Percentiles rank a stretch among this genome's conserved stretches.
phyloP scores from a whole-genome alignment of 176 grass and related monocot species.

The Triticum aestivum region DNA sequence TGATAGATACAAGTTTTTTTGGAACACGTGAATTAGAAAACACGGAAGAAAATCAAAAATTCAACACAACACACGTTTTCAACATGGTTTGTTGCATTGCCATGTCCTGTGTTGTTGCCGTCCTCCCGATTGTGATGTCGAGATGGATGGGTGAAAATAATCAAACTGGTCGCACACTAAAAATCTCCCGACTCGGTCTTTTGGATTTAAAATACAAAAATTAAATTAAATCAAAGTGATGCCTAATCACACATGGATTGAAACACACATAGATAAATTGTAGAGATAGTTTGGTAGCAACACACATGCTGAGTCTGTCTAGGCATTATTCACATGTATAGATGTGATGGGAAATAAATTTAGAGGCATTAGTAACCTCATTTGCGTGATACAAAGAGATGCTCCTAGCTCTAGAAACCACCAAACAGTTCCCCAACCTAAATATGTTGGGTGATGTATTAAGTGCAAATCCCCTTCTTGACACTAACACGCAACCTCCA shows the following conservation, averaged over 20 bases:
- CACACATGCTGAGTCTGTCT: background rate
- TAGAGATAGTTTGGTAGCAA: background rate
- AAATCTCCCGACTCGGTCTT: no score
- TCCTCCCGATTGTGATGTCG: no score
- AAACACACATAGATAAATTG: background rate
- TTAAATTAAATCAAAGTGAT: background rate
- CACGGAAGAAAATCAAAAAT: background rate
- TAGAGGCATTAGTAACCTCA: background rate
- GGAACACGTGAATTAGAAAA: background rate
- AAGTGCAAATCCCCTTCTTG: background rate
- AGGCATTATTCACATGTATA: background rate
- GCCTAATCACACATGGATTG: background rate
- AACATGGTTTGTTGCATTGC: background rate
- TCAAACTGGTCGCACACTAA: no score
- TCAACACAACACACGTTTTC: background rate
- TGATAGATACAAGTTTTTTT: no score
- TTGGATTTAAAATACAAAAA: no score
- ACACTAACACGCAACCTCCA: background rate
- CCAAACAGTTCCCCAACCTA: background rate
- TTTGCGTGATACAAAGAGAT: background rate
- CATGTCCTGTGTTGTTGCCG: background rate
- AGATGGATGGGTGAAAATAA: no score
- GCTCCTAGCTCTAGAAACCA: background rate
- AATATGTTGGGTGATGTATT: background rate
- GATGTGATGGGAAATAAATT: background rate